A percentile compares a stretch with the other conserved stretches of the same genome.
These are phyloP conservation scores for Synchytrium microbalum DNA, from an alignment of 371 early-diverging fungal genomes.

Conservation along the genomic window DNA sequence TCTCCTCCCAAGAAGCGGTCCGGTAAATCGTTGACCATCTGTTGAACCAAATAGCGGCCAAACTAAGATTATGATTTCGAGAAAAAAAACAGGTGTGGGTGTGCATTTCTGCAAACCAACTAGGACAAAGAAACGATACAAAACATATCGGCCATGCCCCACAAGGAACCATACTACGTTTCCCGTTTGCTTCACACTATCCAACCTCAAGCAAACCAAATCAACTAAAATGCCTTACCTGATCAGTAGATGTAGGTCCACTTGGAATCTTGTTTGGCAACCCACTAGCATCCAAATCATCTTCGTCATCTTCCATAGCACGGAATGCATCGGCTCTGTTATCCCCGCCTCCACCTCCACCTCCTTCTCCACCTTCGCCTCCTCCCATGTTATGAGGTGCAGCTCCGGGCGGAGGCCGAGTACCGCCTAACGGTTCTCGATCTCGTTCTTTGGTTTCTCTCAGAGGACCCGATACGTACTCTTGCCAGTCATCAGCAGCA, in stretches of 20 bases:
- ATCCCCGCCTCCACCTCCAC: constrained; percentile 3
- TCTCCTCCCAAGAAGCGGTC: constrained; percentile 50
- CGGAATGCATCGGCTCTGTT: not conserved
- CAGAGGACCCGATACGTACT: constrained; percentile 67
- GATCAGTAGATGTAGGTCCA: constrained; percentile 10
- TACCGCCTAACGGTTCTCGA: constrained; percentile 79
- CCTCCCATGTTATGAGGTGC: constrained; percentile 17
- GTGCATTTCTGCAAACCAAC: no score
- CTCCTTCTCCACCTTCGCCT: constrained; percentile 21
- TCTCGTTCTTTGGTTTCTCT: constrained; percentile 82
- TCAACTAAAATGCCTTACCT: constrained; percentile 6
- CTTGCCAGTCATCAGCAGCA: constrained; percentile 74
- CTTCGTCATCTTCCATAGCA: not conserved
- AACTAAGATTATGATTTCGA: constrained; percentile 41
- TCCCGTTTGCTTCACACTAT: no score
- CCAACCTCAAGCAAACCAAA: no score
- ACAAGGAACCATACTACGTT: no score
- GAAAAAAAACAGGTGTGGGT: not conserved
- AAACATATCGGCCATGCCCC: not conserved
- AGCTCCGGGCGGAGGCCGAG: constrained; percentile 47
- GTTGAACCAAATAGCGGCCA: constrained; percentile 58
- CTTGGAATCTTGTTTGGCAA: no score
- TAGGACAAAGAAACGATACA: not conserved
- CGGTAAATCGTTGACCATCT: constrained; percentile 54
- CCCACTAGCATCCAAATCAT: no score